Conservation (phyloP, 1,139 yeast species). For the Spathaspora sp. region DNA sequence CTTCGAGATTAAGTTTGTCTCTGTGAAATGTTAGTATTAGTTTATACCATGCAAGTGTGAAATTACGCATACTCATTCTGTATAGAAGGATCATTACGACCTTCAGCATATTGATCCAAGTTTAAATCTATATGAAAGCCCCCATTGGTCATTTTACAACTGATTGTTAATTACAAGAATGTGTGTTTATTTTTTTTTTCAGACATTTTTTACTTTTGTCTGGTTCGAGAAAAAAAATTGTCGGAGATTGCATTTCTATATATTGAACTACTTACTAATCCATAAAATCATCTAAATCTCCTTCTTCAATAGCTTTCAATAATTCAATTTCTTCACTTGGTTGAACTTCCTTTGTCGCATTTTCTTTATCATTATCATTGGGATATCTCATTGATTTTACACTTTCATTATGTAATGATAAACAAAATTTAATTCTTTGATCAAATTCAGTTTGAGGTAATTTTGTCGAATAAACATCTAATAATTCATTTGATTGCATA, state of each 20-base stretch:
- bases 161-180: not conserved
- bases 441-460: constrained; percentile 89
- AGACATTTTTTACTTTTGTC: not conserved
- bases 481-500: constrained; percentile 85
- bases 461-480: constrained; percentile 83
- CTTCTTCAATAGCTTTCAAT: constrained; percentile 49
- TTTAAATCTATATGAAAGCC: constrained; percentile 23
- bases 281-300: constrained; percentile 51
- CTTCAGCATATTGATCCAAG: constrained; percentile 22
- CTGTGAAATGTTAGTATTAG: constrained; percentile 18
- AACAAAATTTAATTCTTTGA: constrained; percentile 91
- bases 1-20: constrained; percentile 38
- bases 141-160: constrained; percentile 6
- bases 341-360: constrained; percentile 28
- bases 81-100: constrained; percentile 36
- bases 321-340: constrained; percentile 44
- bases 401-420: constrained; percentile 85
- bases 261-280: constrained; percentile 23
- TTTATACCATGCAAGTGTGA: not conserved
- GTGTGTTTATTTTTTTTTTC: not conserved
- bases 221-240: too few relatives aligned
- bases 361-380: constrained; percentile 37
- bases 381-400: constrained; percentile 97
- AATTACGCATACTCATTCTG: constrained; percentile 37
- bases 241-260: not conserved